phyloP scores from a whole-genome alignment of 2,329 filamentous ascomycete species.

The Onygenales sp. region DNA sequence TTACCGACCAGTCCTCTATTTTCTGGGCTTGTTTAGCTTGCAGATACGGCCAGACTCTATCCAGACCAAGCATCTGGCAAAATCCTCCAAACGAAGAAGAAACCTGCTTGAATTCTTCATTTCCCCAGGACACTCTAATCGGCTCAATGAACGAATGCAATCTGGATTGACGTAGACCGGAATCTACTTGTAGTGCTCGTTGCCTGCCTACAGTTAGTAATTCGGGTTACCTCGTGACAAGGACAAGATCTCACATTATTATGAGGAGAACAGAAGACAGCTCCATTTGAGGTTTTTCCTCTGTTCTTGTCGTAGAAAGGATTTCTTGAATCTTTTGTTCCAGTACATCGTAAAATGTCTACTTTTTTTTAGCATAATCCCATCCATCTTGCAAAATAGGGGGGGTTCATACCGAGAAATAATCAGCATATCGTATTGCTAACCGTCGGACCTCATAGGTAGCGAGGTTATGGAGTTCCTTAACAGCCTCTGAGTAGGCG shows the following conservation, averaged over 20 bases:
- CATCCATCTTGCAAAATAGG: not conserved
- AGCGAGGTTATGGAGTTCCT: constrained; percentile 75
- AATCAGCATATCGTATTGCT: constrained; percentile 82
- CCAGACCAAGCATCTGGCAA: constrained; percentile 67
- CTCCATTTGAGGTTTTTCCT: constrained; percentile 75
- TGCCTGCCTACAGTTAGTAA: constrained; percentile 45
- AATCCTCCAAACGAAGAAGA: constrained; percentile 71
- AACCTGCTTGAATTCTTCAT: constrained; percentile 55
- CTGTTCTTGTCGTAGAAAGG: constrained; percentile 61
- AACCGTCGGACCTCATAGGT: constrained; percentile 82
- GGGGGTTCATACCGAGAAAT: constrained; percentile 55
- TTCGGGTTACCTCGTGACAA: not conserved
- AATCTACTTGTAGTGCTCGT: constrained; percentile 66
- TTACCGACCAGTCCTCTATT: constrained; percentile 72
- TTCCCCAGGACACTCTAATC: constrained; percentile 70
- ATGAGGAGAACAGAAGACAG: constrained; percentile 89
- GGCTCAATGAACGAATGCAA: constrained; percentile 73
- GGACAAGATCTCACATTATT: constrained; percentile 54
- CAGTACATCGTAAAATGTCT: constrained; percentile 79
- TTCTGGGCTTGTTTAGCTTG: constrained; percentile 62
- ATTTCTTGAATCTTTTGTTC: constrained; percentile 68
- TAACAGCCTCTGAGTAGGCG: constrained; percentile 77
- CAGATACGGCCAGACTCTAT: constrained; percentile 73
- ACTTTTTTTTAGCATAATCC: constrained; percentile 17
- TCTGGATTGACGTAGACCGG: constrained; percentile 58